Evolutionary conservation across 2,329 filamentous ascomycete genomes (phyloP), one percentile per base, ranked within the genome.

Genomic region (Trichophyton simii): DNA sequence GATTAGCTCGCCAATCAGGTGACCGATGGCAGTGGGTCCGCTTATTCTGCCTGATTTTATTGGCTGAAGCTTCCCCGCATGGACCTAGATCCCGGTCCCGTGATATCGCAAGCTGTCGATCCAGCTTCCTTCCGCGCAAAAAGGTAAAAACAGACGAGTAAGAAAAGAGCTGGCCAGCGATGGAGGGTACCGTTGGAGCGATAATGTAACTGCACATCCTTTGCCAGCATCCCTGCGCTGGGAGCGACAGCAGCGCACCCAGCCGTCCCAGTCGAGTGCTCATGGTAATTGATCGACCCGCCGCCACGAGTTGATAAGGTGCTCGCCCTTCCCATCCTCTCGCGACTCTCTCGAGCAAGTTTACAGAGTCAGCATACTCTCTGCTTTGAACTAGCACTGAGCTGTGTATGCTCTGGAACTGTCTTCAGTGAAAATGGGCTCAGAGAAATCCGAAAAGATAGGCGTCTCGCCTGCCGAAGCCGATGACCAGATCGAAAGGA

Each of bases 71-170:
- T 54, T 54, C 50, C 50, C 50, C 50, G 50, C 50, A 31, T 31
- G 3, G 50, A 31, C 50, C 50, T 25, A n/a, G 13, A n/a, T 54
- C 15, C 5, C 18, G 15, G 28, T 54, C 50, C 28, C 22, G 50
- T 54, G 50, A 54, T 54, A 54, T 54, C 22, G 50, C 50, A 31
- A 54, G 25, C 50, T 54, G 50, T 25, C 50, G 22, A 54, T 54
- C 50, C 22, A 54, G 50, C 0, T 15, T 54, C 50, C 50, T 34
- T 25, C 22, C 28, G 3, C 6, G 28, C 13, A 31, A 34, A 52
- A 31, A 13, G 22, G 22, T 15, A 54, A 54, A 15, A 15, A 7
- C 7, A 54, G 22, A 25, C 13, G n/a, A 54, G n/a, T 11, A 54
- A 3, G 13, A 54, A 34, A 31, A 54, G 50, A 25, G 50, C 22